These are phyloP conservation scores for Amphibolis antarctica DNA, from an alignment of 106 monocot genomes.

Conservation along the genomic window DNA sequence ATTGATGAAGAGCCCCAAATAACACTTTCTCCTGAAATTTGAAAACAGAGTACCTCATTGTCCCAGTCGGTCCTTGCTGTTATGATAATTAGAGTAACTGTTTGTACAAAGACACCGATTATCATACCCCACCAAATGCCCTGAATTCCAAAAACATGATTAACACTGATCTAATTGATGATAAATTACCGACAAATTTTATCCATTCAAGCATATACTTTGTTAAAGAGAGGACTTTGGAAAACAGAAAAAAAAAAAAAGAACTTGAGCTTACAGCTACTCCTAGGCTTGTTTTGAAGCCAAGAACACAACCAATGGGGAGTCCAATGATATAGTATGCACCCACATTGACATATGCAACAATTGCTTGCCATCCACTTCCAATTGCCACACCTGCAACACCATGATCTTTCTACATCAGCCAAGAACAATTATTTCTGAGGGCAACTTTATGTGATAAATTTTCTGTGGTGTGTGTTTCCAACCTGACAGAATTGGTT, in stretches of 20 bases:
- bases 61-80: slow-evolving; percentile 66
- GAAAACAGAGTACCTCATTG: slow-evolving; percentile 30
- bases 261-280: slow-evolving; percentile 25
- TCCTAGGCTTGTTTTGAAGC: slow-evolving; percentile 52
- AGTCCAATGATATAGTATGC: slow-evolving; percentile 58
- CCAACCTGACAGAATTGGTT: slow-evolving; percentile 67
- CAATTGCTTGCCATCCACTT: slow-evolving; percentile 55
- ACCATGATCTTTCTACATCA: not conserved
- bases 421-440: not conserved
- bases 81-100: slow-evolving; percentile 34
- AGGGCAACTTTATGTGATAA: not conserved
- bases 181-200: not conserved
- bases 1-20: not conserved
- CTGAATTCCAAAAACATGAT: slow-evolving; percentile 12
- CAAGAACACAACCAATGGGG: slow-evolving; percentile 62
- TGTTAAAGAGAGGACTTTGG: not conserved
- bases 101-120: slow-evolving; percentile 59
- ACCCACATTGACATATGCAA: slow-evolving; percentile 60
- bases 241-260: not conserved
- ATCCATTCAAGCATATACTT: not conserved
- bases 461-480: not conserved
- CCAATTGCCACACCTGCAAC: slow-evolving; percentile 51
- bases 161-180: not conserved
- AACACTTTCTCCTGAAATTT: not conserved
- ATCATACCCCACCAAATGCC: slow-evolving; percentile 92